Evolutionary conservation across 164 flowering plant genomes (phyloP).

Genomic region (Macadamia tetraphylla): DNA sequence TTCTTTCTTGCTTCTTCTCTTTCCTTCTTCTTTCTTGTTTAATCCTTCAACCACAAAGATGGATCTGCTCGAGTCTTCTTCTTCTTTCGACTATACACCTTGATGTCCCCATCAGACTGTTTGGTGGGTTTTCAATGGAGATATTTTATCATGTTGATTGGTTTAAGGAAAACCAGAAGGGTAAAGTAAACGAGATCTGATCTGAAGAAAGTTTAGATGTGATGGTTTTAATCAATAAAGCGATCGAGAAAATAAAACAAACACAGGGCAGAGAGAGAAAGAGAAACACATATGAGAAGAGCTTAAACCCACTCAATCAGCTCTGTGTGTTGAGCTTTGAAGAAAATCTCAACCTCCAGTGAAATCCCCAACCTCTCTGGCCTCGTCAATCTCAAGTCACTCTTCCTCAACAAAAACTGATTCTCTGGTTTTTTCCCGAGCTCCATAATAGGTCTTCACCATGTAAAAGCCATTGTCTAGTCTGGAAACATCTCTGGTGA

Average conservation of each 20-base stretch:
- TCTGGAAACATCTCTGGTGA: conserved; percentile 64
- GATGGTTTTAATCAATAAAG: conserved; percentile 3
- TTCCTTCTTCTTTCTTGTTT: too few species aligned
- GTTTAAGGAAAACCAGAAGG: neutral
- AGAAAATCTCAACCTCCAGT: conserved; percentile 59
- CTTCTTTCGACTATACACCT: too few species aligned
- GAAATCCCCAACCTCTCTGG: conserved; percentile 61
- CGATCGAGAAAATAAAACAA: neutral
- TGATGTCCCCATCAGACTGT: too few species aligned
- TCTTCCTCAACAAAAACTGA: conserved; percentile 56
- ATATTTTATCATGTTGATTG: conserved; percentile 1
- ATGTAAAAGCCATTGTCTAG: conserved; percentile 52
- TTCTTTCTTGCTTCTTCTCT: too few species aligned
- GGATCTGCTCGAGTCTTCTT: too few species aligned
- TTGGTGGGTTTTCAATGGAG: conserved; percentile 7
- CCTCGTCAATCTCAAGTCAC: conserved; percentile 62
- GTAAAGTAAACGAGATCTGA: neutral
- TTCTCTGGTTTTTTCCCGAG: conserved; percentile 65
- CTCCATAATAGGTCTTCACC: conserved; percentile 55
- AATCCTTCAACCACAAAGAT: too few species aligned
- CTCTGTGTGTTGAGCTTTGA: conserved; percentile 79
- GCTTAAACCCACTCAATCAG: conserved; percentile 58
- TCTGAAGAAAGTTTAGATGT: neutral
- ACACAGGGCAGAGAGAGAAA: neutral
- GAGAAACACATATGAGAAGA: conserved; percentile 25